Evolutionary conservation across 2,329 filamentous ascomycete species (phyloP).

Genomic region (Pseudocercospora fuligena): DNA sequence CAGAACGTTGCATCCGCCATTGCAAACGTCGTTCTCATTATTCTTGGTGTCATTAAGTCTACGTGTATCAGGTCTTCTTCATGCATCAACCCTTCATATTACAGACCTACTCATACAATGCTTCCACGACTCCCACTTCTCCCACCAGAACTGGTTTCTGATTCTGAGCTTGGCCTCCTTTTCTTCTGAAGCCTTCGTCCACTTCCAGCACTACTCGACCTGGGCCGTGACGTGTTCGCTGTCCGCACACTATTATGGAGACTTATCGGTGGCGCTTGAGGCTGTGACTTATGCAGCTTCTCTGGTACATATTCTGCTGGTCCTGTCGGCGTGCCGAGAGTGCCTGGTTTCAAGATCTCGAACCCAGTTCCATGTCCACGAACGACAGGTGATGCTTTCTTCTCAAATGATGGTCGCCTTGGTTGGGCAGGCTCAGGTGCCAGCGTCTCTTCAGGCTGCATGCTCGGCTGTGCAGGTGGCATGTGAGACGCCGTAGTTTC

Average conservation of each 20-base stretch:
- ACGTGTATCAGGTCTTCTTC: neutral
- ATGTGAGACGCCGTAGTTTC: neutral
- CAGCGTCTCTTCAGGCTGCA: neutral
- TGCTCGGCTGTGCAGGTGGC: slow-evolving; percentile 1
- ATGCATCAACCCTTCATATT: neutral
- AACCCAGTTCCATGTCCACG: slow-evolving; percentile 43
- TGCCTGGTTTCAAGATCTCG: slow-evolving; percentile 42
- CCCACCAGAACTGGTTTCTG: slow-evolving; percentile 17
- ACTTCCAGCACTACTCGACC: slow-evolving; percentile 32
- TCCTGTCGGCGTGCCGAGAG: slow-evolving; percentile 30
- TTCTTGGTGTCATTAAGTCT: neutral
- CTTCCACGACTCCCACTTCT: slow-evolving; percentile 15
- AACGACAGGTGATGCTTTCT: slow-evolving; percentile 33
- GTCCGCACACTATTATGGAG: slow-evolving; percentile 31
- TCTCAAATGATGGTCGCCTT: slow-evolving; percentile 33
- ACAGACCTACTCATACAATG: slow-evolving; percentile 7
- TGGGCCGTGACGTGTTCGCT: slow-evolving; percentile 12
- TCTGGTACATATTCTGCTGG: slow-evolving; percentile 25
- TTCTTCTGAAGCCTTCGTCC: slow-evolving; percentile 41
- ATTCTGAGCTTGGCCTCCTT: slow-evolving; percentile 33
- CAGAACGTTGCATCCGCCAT: neutral
- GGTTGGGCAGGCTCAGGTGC: neutral
- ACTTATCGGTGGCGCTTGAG: slow-evolving; percentile 34
- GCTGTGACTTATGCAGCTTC: slow-evolving; percentile 18
- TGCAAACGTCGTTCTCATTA: neutral